Percentiles rank a stretch among this genome's conserved stretches.
phyloP scores from a whole-genome alignment of 2,329 filamentous ascomycete species.

The Fusarium armeniacum region DNA sequence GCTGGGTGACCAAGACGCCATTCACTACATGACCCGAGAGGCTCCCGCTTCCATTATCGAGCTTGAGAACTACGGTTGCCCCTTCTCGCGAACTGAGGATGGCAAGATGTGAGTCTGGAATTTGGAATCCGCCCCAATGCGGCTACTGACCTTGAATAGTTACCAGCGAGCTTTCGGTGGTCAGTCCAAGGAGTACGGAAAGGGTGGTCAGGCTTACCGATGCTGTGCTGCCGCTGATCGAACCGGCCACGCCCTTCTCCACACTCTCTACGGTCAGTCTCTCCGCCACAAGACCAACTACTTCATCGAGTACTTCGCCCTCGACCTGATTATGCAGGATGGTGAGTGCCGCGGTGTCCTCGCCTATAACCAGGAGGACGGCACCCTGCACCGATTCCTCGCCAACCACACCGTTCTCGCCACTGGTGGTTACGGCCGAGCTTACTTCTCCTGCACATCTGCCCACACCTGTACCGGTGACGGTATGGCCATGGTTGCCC shows the following conservation, averaged over 20 bases:
- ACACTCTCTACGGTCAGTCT: slow-evolving; percentile 98
- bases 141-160: slow-evolving; percentile 59
- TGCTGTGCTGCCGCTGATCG: slow-evolving; percentile 96
- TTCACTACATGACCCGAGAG: slow-evolving; percentile 98
- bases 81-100: slow-evolving; percentile 95
- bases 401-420: slow-evolving; percentile 97
- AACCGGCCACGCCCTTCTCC: slow-evolving; percentile 96
- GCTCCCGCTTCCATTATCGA: slow-evolving; percentile 92
- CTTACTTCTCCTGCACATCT: slow-evolving; percentile 98
- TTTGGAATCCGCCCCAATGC: neutral
- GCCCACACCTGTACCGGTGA: slow-evolving; percentile 99
- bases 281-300: slow-evolving; percentile 99
- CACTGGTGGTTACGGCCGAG: slow-evolving; percentile 96
- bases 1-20: slow-evolving; percentile 97
- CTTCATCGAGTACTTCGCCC: slow-evolving; percentile 99
- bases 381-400: slow-evolving; percentile 96
- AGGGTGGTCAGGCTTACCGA: slow-evolving; percentile 97
- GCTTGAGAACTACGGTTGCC: slow-evolving; percentile 97
- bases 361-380: slow-evolving; percentile 98
- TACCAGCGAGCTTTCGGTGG: slow-evolving; percentile 99
- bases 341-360: slow-evolving; percentile 96
- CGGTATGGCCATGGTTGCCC: slow-evolving; percentile 99
- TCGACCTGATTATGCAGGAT: slow-evolving; percentile 97
- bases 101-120: slow-evolving; percentile 81
- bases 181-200: slow-evolving; percentile 93